Base-by-base conservation (phyloP, 345 rosid genomes). In the Stellera chamaejasme region DNA sequence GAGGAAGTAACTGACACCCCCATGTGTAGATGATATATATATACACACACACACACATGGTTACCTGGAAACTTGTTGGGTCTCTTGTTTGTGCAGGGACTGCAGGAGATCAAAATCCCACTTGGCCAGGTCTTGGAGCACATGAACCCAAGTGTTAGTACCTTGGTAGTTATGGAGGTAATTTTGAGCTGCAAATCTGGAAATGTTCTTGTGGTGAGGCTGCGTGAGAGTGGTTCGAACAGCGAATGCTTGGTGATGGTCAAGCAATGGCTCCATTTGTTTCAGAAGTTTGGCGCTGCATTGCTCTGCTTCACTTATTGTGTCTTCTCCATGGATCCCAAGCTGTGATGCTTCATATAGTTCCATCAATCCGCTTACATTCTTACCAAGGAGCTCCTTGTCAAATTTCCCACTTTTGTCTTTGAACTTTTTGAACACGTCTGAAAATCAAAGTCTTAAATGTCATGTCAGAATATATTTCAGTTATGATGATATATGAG, bases 301-400 rank as follows among this genome's bases (percentile, higher is more conserved):
- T 2, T 52, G 64, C 56, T 66, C 62, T 5, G 72, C 69, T 49
- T 71, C 71, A 19, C 76, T 80, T 10, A 79, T 79, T 26, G 28
- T 48, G 54, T 73, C 68, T 74, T 82, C 94, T 6, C 76, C 90
- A n/a, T 55, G 67, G 10, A 66, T 51, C 46, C 78, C 56, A 10
- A 83, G 66, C 19, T 75, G 77, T 11, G 84, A 70, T 57, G 95
- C 95, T 71, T 83, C 85, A 23, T 57, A 77, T 54, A 81, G 50
- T 28, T 63, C 72, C 54, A 69, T 60, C 52, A 83, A 16, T 27
- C 78, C 81, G 58, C 54, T 54, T 7, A 77, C 49, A 63, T 75
- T 76, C 43, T 52, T 54, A 10, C 47, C 10, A 23, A 47, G 23
- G 23, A 19, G 23, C 28, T 13, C 55, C 46, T 10, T 42, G 11